A percentile compares a stretch with the other conserved stretches of the same genome.
phyloP scores from a whole-genome alignment of 2,329 filamentous ascomycete genomes.

The Emergomyces orientalis region DNA sequence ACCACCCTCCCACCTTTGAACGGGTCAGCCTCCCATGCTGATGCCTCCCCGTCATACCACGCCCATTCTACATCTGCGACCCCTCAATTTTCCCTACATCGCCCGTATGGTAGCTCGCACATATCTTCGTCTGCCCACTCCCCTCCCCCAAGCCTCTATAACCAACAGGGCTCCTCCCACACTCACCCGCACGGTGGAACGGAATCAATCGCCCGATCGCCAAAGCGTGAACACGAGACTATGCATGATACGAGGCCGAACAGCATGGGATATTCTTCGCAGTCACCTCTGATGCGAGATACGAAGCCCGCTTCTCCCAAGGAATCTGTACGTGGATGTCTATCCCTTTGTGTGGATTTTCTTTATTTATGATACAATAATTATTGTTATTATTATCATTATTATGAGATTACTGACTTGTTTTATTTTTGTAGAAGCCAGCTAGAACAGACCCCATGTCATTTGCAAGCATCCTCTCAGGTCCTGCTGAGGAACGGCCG shows the following conservation, averaged over 20 bases:
- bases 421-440: conserved; percentile 47
- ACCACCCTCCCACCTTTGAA: conserved; percentile 34
- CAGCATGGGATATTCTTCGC: conserved; percentile 25
- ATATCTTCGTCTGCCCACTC: conserved; percentile 28
- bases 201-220: conserved; percentile 34
- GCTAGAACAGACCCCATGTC: conserved; percentile 83
- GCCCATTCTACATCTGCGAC: conserved; percentile 24
- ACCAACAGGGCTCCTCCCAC: conserved; percentile 30
- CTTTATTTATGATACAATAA: background rate
- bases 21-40: conserved; percentile 27
- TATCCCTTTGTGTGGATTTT: background rate
- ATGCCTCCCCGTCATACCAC: conserved; percentile 30
- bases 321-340: conserved; percentile 30
- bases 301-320: conserved; percentile 29
- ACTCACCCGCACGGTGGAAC: conserved; percentile 33
- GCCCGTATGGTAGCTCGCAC: conserved; percentile 28
- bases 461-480: conserved; percentile 88
- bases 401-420: conserved; percentile 16
- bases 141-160: conserved; percentile 26
- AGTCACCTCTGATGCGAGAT: conserved; percentile 27
- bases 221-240: conserved; percentile 33
- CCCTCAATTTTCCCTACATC: conserved; percentile 27
- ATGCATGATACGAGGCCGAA: conserved; percentile 26
- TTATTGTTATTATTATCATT: background rate
- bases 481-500: conserved; percentile 53